Evolutionary conservation across 768 basidiomycete genomes (phyloP), one percentile per base, ranked within the genome.

Genomic region (Dendrothele bispora): DNA sequence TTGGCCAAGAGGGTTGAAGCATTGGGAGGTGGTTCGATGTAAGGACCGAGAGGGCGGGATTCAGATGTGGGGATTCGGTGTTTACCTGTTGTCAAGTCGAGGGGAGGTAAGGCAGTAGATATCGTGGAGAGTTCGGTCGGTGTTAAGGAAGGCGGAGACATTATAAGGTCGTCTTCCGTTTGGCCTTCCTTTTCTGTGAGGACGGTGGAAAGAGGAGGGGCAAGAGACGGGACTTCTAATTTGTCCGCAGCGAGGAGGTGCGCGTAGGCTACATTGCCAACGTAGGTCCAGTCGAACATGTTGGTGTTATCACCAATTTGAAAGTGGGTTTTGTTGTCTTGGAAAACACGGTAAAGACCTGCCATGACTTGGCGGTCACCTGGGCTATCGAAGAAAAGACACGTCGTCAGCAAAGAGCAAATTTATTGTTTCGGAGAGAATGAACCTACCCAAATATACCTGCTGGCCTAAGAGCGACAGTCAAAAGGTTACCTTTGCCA

Each of bases 271-370:
- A 95, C 86, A 64, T 99, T 99, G 45, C 84, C 92, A 57, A 98
- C 92, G 61, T 98, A 98, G 5, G 95, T 97, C 82, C 88, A 94
- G 67, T 98, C 97, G 59, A 91, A 93, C 3, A 98, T 68, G 63
- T 98, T 98, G 53, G 79, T 83, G 68, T 98, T 97, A 69, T 88
- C 76, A 29, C 97, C 97, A 54, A 99, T 84, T 66, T 98, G 95
- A 75, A 91, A 89, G 55, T 90, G 84, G 0, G 92, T 93, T 64
- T 97, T 88, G 15, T 83, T 82, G 36, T 82, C 78, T 58, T 87
- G 76, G 64, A 91, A 87, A 3, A 86, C 93, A 49, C 85, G 71
- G 63, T 82, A 84, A 28, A 95, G 71, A n/a, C 89, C 91, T 1
- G 77, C 67, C 68, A 95, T 83, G 54, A 82, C 76, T 64, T 97